Percentiles rank a stretch among this genome's conserved stretches.
These are phyloP conservation scores for Lojkania enalia DNA, from an alignment of 2,329 filamentous ascomycete genomes.

Conservation along the genomic window DNA sequence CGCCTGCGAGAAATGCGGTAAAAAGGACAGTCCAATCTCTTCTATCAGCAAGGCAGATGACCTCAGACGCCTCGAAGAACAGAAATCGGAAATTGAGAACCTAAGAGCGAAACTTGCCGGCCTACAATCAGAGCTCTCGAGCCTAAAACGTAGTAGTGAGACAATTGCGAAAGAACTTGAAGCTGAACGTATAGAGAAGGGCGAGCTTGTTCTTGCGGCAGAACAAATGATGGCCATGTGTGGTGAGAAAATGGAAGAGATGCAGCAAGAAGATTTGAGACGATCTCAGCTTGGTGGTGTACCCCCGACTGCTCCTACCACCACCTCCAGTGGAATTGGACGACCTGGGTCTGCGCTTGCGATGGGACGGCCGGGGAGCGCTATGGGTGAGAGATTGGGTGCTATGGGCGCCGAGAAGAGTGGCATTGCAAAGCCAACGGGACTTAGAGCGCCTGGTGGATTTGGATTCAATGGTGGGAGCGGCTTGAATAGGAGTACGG, in stretches of 20 bases:
- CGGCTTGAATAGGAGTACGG: constrained; percentile 39
- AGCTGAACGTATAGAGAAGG: constrained; percentile 78
- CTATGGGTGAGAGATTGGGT: constrained; percentile 27
- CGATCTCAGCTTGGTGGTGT: constrained; percentile 52
- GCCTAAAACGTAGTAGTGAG: constrained; percentile 71
- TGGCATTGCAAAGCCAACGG: constrained; percentile 53
- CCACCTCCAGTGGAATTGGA: neutral
- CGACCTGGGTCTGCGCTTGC: constrained; percentile 31
- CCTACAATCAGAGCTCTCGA: constrained; percentile 71
- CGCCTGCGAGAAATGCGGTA: constrained; percentile 19
- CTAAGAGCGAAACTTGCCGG: constrained; percentile 75
- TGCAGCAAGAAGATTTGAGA: constrained; percentile 50
- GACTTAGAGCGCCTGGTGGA: constrained; percentile 63
- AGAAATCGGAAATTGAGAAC: constrained; percentile 68
- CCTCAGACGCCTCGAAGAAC: constrained; percentile 59
- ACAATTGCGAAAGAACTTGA: constrained; percentile 68
- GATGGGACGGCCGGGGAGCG: constrained; percentile 29
- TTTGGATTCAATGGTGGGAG: constrained; percentile 38
- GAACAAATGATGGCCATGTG: constrained; percentile 81
- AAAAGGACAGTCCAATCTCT: constrained; percentile 10
- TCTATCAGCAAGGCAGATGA: constrained; percentile 41
- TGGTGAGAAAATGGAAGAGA: constrained; percentile 46
- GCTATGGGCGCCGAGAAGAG: constrained; percentile 19
- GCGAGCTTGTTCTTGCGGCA: constrained; percentile 76
- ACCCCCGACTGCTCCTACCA: constrained; percentile 16